Evolutionary conservation across 169 alveolate species (phyloP).

Genomic region (Plasmodium knowlesi): DNA sequence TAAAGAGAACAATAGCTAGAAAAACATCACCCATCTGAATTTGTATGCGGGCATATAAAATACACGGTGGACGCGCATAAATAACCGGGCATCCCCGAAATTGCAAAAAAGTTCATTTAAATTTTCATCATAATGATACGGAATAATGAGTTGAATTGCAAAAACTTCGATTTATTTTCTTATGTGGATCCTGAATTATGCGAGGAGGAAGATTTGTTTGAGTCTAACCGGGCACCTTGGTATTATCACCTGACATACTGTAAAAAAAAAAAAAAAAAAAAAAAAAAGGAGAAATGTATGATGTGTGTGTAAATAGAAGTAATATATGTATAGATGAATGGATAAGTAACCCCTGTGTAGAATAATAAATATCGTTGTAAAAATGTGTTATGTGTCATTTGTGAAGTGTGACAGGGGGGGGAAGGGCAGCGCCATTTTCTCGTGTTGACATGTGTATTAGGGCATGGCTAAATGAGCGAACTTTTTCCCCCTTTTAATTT

Average conservation of each 20-base stretch:
- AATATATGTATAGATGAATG: background rate
- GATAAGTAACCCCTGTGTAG: background rate
- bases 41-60: background rate
- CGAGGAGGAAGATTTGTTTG: slow-evolving; percentile 35
- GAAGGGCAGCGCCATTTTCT: background rate
- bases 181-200: slow-evolving; percentile 54
- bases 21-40: background rate
- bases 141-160: background rate
- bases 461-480: background rate
- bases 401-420: background rate
- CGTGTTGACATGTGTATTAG: background rate
- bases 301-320: background rate
- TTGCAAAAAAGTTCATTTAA: background rate
- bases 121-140: slow-evolving; percentile 22
- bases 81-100: background rate
- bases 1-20: background rate
- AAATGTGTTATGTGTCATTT: background rate
- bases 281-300: background rate
- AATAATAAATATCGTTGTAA: background rate
- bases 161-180: slow-evolving; percentile 24
- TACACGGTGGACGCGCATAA: background rate
- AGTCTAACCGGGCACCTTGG: slow-evolving; percentile 68
- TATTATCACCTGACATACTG: slow-evolving; percentile 54
- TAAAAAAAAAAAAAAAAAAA: slow-evolving; percentile 23
- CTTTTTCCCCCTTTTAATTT: background rate